Evolutionary conservation across 305 asterid genomes (phyloP).

Genomic region (Salvia sclarea): DNA sequence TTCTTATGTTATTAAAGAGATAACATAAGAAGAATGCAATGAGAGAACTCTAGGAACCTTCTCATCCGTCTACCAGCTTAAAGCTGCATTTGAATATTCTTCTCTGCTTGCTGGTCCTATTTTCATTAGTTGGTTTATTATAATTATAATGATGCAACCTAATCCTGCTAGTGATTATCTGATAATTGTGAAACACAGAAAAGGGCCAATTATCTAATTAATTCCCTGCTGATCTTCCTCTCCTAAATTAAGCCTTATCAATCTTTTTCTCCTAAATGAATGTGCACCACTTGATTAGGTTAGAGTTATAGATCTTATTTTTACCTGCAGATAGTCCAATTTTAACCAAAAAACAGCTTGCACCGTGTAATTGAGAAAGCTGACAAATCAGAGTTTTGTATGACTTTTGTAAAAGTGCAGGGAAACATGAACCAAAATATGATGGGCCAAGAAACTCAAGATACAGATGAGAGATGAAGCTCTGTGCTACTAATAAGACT

Average conservation of each 20-base stretch:
- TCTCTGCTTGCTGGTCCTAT: not conserved
- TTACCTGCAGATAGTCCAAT: conserved; percentile 1
- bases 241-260: not conserved
- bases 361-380: conserved; percentile 1
- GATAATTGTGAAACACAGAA: not conserved
- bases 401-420: not conserved
- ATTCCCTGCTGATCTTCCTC: not conserved
- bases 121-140: not conserved
- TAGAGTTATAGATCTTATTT: not conserved
- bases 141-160: not conserved
- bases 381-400: not conserved
- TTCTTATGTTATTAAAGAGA: not conserved
- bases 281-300: not conserved
- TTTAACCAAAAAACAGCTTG: not conserved
- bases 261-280: not conserved
- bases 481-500: not conserved
- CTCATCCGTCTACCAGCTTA: too few relatives aligned
- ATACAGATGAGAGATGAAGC: conserved; percentile 4
- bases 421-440: not conserved
- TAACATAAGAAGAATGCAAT: not conserved
- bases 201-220: not conserved
- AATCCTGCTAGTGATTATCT: not conserved
- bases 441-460: not conserved
- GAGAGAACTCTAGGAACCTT: not conserved
- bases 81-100: too few relatives aligned